Evolutionary conservation across 2,329 filamentous ascomycete genomes (phyloP).

Genomic region (Xylaria sp.): DNA sequence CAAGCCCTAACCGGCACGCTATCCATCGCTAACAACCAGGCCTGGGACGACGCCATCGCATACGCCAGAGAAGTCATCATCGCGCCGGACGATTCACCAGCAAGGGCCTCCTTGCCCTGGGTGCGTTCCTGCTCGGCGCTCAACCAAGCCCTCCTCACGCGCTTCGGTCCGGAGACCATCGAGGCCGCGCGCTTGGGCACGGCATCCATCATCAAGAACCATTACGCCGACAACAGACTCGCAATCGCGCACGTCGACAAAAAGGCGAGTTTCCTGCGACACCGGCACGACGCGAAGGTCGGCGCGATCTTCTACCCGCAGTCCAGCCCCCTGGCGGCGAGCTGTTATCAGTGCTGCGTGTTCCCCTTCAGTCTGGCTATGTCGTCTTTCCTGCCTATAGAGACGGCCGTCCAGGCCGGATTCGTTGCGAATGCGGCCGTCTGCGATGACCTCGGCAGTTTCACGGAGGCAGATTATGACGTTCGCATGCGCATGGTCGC

Average conservation of each 20-base stretch:
- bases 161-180: slow-evolving; percentile 13
- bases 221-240: slow-evolving; percentile 11
- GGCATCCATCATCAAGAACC: slow-evolving; percentile 6
- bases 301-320: slow-evolving; percentile 16
- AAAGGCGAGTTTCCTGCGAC: slow-evolving; percentile 17
- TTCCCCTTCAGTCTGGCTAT: slow-evolving; percentile 13
- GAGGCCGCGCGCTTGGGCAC: slow-evolving; percentile 7
- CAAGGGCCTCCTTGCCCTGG: slow-evolving; percentile 12
- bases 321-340: slow-evolving; percentile 13
- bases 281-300: slow-evolving; percentile 7
- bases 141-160: slow-evolving; percentile 12
- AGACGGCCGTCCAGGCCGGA: slow-evolving; percentile 11
- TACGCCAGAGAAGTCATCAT: slow-evolving; percentile 16
- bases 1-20: slow-evolving; percentile 6
- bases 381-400: slow-evolving; percentile 12
- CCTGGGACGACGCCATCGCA: slow-evolving; percentile 10
- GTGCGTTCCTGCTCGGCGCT: slow-evolving; percentile 14
- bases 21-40: slow-evolving; percentile 4
- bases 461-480: slow-evolving; percentile 13
- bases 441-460: slow-evolving; percentile 14
- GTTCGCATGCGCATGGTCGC: slow-evolving; percentile 16
- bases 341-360: slow-evolving; percentile 12
- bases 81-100: slow-evolving; percentile 5
- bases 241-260: slow-evolving; percentile 16
- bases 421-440: slow-evolving; percentile 16